phyloP scores from a whole-genome alignment of 2,329 filamentous ascomycete genomes.

The Cadophora malorum region DNA sequence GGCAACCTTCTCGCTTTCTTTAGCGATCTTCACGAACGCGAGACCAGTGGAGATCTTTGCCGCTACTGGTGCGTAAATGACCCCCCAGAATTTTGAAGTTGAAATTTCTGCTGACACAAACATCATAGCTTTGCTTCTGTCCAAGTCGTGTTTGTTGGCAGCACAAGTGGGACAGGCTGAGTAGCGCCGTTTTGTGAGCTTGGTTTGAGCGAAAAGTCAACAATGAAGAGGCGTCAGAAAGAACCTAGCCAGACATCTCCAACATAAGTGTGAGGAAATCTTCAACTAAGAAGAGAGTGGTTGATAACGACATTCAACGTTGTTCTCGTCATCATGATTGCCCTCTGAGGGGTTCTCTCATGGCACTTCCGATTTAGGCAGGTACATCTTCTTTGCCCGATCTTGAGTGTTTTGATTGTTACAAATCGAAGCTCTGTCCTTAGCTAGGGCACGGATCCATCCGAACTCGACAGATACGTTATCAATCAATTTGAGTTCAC shows the following conservation, averaged over 20 bases:
- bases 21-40: neutral
- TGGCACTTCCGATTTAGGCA: neutral
- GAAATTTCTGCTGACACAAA: neutral
- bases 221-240: too few relatives aligned
- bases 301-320: too few relatives aligned
- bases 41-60: neutral
- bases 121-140: neutral
- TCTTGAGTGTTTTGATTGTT: neutral
- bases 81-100: neutral
- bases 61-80: neutral
- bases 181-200: neutral
- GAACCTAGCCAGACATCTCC: too few relatives aligned
- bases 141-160: neutral
- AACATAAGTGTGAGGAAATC: too few relatives aligned
- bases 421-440: neutral
- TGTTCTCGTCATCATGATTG: neutral
- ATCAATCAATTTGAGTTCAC: constrained; percentile 10
- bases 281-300: too few relatives aligned
- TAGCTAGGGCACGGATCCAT: constrained; percentile 1
- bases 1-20: neutral
- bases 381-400: too few relatives aligned
- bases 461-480: neutral
- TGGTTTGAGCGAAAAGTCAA: too few relatives aligned
- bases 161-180: neutral
- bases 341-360: neutral